Evolutionary conservation across 331 rosid species (phyloP).

Genomic region (Cydonia oblonga): DNA sequence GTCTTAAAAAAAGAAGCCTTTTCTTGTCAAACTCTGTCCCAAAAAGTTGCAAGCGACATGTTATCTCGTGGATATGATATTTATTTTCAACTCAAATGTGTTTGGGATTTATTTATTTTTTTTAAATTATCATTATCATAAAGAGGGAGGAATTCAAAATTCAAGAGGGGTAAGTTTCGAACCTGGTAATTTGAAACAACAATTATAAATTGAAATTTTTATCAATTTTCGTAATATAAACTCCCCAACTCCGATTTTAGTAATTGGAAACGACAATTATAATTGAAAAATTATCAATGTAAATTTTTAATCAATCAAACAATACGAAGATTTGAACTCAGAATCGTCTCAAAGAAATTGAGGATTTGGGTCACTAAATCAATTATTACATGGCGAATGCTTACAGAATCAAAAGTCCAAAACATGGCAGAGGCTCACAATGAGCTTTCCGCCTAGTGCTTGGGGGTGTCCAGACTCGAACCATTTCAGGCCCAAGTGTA

Average conservation of each 20-base stretch:
- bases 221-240: too few relatives aligned
- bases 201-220: too few relatives aligned
- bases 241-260: background rate
- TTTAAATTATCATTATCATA: too few relatives aligned
- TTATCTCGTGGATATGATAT: background rate
- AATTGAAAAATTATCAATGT: background rate
- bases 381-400: background rate
- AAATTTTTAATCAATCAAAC: background rate
- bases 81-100: too few relatives aligned
- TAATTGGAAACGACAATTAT: too few relatives aligned
- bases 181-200: too few relatives aligned
- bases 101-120: too few relatives aligned
- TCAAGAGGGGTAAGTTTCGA: too few relatives aligned
- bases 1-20: background rate
- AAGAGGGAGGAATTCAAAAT: too few relatives aligned
- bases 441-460: background rate
- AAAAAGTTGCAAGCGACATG: too few relatives aligned
- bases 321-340: fast-evolving
- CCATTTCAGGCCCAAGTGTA: background rate
- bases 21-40: too few relatives aligned
- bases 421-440: background rate
- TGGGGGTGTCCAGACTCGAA: background rate
- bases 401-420: background rate
- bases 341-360: too few relatives aligned
- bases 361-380: background rate